Evolutionary conservation across 2,329 filamentous ascomycete species (phyloP), one percentile per base, ranked within the genome.

Genomic region (Fonsecaea pugnacius): DNA sequence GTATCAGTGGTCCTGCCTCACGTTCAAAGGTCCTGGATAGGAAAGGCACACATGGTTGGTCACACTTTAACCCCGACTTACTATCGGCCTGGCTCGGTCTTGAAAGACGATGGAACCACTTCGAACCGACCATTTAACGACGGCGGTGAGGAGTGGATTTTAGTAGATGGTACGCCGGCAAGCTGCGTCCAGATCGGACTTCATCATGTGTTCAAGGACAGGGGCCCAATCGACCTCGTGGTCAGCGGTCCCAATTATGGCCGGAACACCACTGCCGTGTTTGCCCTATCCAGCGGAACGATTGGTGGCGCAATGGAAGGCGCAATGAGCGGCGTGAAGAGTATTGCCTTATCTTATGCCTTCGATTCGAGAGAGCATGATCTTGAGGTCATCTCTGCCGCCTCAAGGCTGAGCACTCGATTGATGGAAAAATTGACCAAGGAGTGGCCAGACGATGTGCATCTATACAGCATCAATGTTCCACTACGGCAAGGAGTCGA

Each of bases 11-110:
- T 95, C 68, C 86, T 99, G 14, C 95, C 95, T 1, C 87, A 97
- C 76, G 89, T 89, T 6, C 95, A 99, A 79, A 88, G 94, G 67
- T 96, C 92, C 62, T 99, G 95, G 95, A 98, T 99, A 73, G 93
- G 93, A 72, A 99, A 99, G 82, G 95, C 95, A 2, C 95, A 98
- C 78, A 91, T 98, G 73, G 92, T 98, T 72, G 93, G 93, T 62
- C 89, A 94, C 76, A 90, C 91, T 9, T 86, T 96, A 67, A 91
- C 89, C 75, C 92, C 92, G 8, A 84, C 86, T 32, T 96, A 96
- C 81, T 96, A 92, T 80, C 89, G 89, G 1, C 87, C 87, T 0
- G 84, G 83, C 12, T 85, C 84, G 2, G 78, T 88, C 1, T 80
- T 84, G 69, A 76, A 85, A 68, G 85, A 88, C 58, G 87, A 91